Conservation (phyloP, 495 filamentous ascomycete genomes). For the Hypoxylon rickii region DNA sequence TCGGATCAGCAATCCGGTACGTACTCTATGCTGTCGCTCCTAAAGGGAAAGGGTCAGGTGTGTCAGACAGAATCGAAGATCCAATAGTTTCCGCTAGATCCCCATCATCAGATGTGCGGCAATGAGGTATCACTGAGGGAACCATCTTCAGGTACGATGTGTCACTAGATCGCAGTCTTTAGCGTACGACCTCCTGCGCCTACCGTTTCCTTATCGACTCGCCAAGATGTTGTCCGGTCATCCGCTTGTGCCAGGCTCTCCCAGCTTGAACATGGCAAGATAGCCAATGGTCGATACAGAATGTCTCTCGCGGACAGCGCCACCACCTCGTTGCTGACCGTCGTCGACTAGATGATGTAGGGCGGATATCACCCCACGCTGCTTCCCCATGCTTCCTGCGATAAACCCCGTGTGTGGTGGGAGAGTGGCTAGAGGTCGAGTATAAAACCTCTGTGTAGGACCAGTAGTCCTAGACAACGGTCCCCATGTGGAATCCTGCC, state of each 20-base stretch:
- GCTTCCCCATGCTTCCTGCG: constrained; percentile 28
- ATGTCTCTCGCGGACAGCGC: constrained; percentile 28
- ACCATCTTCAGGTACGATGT: constrained; percentile 35
- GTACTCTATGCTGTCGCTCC: constrained; percentile 30
- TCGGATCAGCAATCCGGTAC: constrained; percentile 19
- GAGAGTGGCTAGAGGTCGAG: constrained; percentile 16
- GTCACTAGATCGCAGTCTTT: constrained; percentile 35
- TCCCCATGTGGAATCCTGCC: not conserved
- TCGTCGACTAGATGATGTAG: constrained; percentile 30
- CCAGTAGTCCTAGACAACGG: constrained; percentile 6
- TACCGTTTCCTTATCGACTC: constrained; percentile 36
- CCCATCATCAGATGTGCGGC: constrained; percentile 35
- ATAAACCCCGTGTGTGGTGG: constrained; percentile 19
- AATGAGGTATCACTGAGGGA: constrained; percentile 34
- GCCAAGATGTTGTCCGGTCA: constrained; percentile 36
- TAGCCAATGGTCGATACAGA: constrained; percentile 33
- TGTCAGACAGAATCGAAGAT: constrained; percentile 35
- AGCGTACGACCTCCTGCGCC: constrained; percentile 33
- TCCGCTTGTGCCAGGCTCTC: constrained; percentile 32
- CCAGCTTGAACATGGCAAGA: constrained; percentile 24
- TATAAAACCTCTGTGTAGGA: constrained; percentile 28
- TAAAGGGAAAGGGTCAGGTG: constrained; percentile 36
- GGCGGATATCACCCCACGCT: constrained; percentile 37
- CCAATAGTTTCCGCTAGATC: constrained; percentile 29
- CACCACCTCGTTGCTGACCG: constrained; percentile 35